These are phyloP conservation scores for Colletotrichum magnum DNA, from an alignment of 2,329 filamentous ascomycete species.

Conservation along the genomic window DNA sequence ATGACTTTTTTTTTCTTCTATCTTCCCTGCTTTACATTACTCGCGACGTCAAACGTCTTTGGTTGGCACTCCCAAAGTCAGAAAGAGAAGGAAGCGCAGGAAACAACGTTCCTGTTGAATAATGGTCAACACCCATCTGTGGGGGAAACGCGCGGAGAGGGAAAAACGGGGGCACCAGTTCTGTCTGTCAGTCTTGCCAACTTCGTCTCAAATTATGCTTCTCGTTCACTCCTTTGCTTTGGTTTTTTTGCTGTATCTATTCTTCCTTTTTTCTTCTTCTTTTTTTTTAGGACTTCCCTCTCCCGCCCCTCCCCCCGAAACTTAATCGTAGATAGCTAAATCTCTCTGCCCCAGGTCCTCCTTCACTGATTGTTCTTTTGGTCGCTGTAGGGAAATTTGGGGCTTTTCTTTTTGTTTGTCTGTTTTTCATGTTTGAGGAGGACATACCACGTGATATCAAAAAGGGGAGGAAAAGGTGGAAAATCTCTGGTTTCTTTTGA, in stretches of 20 bases:
- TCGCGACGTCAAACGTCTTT: conserved; percentile 19
- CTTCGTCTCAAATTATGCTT: not conserved
- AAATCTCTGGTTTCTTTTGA: not conserved
- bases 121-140: not conserved
- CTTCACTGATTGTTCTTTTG: not conserved
- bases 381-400: not conserved
- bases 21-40: conserved; percentile 4
- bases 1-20: too few relatives aligned
- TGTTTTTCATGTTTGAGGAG: conserved; percentile 25
- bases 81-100: not conserved
- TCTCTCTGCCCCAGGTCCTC: conserved; percentile 5
- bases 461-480: conserved; percentile 40
- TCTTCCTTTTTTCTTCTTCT: conserved; percentile 10
- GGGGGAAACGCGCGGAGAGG: not conserved
- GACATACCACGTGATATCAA: conserved; percentile 41
- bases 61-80: not conserved
- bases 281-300: not conserved
- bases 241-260: conserved; percentile 11
- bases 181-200: not conserved
- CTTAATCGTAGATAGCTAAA: conserved; percentile 41
- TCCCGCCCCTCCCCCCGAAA: conserved; percentile 9
- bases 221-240: not conserved
- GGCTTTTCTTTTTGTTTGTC: not conserved
- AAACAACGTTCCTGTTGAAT: not conserved
- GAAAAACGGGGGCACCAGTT: not conserved